Evolutionary conservation across 2,329 filamentous ascomycete genomes (phyloP).

Genomic region (Clarireedia sp.): DNA sequence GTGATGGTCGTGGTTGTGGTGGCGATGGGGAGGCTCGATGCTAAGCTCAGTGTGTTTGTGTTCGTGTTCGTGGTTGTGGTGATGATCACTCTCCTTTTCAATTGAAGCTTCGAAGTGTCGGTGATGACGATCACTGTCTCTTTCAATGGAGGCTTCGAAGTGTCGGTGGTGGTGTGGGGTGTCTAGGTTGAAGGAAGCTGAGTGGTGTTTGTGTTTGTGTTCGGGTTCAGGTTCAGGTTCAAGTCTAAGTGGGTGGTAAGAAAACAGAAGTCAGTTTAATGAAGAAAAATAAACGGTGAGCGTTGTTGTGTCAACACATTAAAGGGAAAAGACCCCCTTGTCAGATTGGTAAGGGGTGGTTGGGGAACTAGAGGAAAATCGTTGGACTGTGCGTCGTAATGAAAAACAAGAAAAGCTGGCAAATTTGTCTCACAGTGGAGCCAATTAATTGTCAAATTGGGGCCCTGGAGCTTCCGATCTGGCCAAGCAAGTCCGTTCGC

Average conservation of each 20-base stretch:
- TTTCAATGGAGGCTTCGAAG: conserved; percentile 14
- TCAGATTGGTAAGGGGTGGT: conserved; percentile 11
- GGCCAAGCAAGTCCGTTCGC: conserved; percentile 1
- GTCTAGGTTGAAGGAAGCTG: conserved; percentile 45
- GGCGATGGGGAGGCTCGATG: conserved; percentile 33
- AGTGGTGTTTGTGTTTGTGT: conserved; percentile 34
- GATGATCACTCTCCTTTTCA: conserved; percentile 6
- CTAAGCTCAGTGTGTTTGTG: conserved; percentile 9
- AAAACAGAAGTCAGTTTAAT: conserved; percentile 18
- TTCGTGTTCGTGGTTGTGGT: conserved; percentile 16
- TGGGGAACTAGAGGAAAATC: conserved; percentile 5
- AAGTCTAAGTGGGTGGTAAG: conserved; percentile 12
- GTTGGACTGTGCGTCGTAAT: conserved; percentile 10
- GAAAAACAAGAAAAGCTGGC: conserved; percentile 10
- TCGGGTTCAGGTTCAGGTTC: conserved; percentile 12
- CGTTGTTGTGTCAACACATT: conserved; percentile 36
- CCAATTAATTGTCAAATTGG: conserved; percentile 11
- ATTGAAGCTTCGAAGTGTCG: neutral
- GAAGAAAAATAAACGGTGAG: conserved; percentile 24
- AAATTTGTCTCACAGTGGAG: conserved; percentile 11
- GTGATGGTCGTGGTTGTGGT: conserved; percentile 18
- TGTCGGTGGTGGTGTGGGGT: conserved; percentile 20
- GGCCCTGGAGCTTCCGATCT: conserved; percentile 3
- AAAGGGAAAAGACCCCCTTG: conserved; percentile 15
- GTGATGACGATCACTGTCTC: conserved; percentile 8